phyloP scores from a whole-genome alignment of 2,329 filamentous ascomycete species.

The Trichothecium roseum region DNA sequence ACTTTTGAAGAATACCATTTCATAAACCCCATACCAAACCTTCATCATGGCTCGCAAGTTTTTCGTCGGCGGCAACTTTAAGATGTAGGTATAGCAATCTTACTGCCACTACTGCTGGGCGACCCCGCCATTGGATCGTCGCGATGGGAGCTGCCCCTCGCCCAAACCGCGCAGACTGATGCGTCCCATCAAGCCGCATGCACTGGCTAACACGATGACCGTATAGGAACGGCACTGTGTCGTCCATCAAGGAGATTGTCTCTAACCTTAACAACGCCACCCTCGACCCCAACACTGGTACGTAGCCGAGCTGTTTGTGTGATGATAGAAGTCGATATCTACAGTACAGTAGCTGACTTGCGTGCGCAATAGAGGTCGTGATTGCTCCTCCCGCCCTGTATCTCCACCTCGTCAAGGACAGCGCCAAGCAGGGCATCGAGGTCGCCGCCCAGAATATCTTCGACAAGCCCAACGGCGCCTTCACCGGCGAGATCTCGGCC shows the following conservation, averaged over 20 bases:
- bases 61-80: constrained; percentile 98
- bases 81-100: constrained; percentile 62
- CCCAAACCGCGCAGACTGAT: background rate
- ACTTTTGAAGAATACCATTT: background rate
- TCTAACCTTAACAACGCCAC: constrained; percentile 77
- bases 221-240: constrained; percentile 83
- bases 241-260: constrained; percentile 86
- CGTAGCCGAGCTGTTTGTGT: too few relatives aligned
- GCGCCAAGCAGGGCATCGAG: constrained; percentile 64
- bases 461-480: constrained; percentile 93
- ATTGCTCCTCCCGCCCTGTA: constrained; percentile 86
- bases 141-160: background rate
- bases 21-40: constrained; percentile 12
- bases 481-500: constrained; percentile 92
- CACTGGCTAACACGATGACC: constrained; percentile 3
- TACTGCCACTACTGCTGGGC: too few relatives aligned
- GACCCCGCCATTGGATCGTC: background rate
- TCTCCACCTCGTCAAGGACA: constrained; percentile 75
- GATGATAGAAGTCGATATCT: too few relatives aligned
- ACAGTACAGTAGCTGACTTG: background rate
- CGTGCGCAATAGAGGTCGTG: constrained; percentile 64
- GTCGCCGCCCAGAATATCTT: constrained; percentile 95
- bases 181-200: background rate
- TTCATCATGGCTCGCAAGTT: constrained; percentile 86
- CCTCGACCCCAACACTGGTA: constrained; percentile 66